Percentiles rank a stretch among this genome's conserved stretches.
phyloP scores from a whole-genome alignment of 768 basidiomycete genomes.

The Fomitopsis pulvina region DNA sequence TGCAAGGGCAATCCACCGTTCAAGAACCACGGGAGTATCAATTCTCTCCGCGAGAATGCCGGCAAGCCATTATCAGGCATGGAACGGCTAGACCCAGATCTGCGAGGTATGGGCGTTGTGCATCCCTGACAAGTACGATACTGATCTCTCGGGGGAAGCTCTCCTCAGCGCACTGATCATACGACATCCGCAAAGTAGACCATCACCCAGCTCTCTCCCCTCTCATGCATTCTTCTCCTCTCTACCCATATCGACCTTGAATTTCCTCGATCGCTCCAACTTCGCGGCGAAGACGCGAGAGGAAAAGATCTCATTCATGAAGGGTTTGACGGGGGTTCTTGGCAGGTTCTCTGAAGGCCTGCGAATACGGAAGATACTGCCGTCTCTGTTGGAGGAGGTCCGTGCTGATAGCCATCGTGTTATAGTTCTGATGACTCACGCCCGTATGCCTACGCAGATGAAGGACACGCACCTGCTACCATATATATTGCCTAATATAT shows the following conservation, averaged over 20 bases:
- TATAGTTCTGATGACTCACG: not conserved
- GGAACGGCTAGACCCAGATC: constrained; percentile 59
- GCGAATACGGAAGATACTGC: constrained; percentile 81
- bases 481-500: constrained; percentile 94
- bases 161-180: constrained; percentile 79
- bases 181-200: constrained; percentile 62
- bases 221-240: constrained; percentile 92
- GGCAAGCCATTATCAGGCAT: constrained; percentile 57
- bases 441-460: constrained; percentile 44
- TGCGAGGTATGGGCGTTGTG: constrained; percentile 49
- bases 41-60: constrained; percentile 62
- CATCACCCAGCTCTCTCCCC: constrained; percentile 75
- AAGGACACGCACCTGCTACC: constrained; percentile 92
- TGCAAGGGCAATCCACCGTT: constrained; percentile 84
- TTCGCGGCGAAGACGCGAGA: constrained; percentile 92
- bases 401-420: constrained; percentile 11
- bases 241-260: constrained; percentile 90
- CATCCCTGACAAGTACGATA: constrained; percentile 5
- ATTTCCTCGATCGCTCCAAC: constrained; percentile 92
- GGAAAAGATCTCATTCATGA: constrained; percentile 96
- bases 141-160: constrained; percentile 35
- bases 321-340: constrained; percentile 76
- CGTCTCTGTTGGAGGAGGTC: constrained; percentile 90
- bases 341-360: constrained; percentile 85
- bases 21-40: constrained; percentile 72